Evolutionary conservation across 495 filamentous ascomycete genomes (phyloP), one percentile per base, ranked within the genome.

Genomic region (Amniculicola lignicola): DNA sequence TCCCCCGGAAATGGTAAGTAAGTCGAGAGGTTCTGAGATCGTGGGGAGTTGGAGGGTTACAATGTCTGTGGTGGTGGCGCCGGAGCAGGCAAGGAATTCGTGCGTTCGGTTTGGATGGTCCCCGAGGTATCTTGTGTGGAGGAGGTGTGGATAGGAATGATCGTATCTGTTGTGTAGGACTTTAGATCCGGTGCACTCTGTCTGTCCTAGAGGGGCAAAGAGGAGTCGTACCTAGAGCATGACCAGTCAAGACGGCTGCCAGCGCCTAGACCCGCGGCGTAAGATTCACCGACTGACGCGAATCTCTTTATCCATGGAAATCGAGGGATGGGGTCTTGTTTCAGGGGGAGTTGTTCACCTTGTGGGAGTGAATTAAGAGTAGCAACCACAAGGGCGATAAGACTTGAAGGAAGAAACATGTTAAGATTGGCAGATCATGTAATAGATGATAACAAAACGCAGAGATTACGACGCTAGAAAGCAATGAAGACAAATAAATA

Each of bases 11-110:
- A 62, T 57, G n/a, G 59, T 62, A 14, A 62, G 36, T 4, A 62
- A 36, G 27, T 62, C 59, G 18, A 62, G n/a, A 44, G 44, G 33
- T 0, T 48, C 19, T 1, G 49, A 46, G 9, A 62, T 37, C 1
- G 23, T 14, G 4, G 59, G 24, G n/a, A 54, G 27, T 22, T 62
- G 59, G 10, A 46, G 48, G 10, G 27, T 36, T 3, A 57, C 19
- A 22, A 62, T 48, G 19, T 38, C 40, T n/a, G 35, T 33, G 11
- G 39, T 37, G 4, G 53, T 51, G 3, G 59, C 53, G 10, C 59
- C 59, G 11, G 59, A 53, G 48, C 59, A 62, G 21, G 59, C 47
- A 9, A 62, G 48, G 42, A 53, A 57, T 54, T 62, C 53, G 22
- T 53, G 53, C 9, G 22, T 37, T 21, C 53, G 39, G 15, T 37